Evolutionary conservation across 2,329 filamentous ascomycete species (phyloP), one percentile per base, ranked within the genome.

Genomic region (Cytospora mali): DNA sequence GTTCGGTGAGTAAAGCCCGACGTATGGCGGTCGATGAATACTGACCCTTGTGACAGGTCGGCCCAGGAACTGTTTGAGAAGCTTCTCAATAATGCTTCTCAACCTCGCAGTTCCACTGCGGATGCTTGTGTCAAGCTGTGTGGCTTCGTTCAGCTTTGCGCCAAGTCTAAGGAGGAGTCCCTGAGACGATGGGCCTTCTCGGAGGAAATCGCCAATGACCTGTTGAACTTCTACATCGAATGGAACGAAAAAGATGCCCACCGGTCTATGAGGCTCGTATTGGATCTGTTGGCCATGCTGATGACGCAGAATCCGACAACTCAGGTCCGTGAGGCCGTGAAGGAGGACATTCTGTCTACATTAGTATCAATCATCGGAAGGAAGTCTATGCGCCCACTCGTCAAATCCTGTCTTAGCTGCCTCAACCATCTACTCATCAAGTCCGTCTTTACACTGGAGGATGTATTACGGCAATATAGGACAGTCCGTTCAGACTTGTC

Each of bases 341-440:
- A 82, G 68, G 68, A 71, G 21, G 71, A 70, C 18, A 77, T 88
- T 7, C 69, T 88, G 18, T 72, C 79, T 28, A 81, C 77, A 6
- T 79, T 88, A 7, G 70, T 90, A 18, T 81, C 83, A 1, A 84
- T 88, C 16, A 81, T 91, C 49, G 80, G 82, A 25, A 81, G 84
- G 62, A 80, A 84, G 64, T 85, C 85, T 35, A 80, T 86, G 18
- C 87, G 84, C 66, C 83, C 87, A 11, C 79, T 88, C 57, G 86
- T 87, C 48, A 92, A 92, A 71, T 89, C 89, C 39, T 85, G 88
- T 7, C 82, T 92, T 65, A 87, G 88, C 69, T 84, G 84, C 18
- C 76, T 92, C 42, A 86, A 89, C 54, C 82, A 88, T 69, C 83
- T 92, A 62, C 71, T 92, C 4, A 76, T 80, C 54, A 92, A 90